Percentiles rank a stretch among this genome's conserved stretches.
phyloP scores from a whole-genome alignment of 2,329 filamentous ascomycete genomes.

The Lecanicillium sp. region DNA sequence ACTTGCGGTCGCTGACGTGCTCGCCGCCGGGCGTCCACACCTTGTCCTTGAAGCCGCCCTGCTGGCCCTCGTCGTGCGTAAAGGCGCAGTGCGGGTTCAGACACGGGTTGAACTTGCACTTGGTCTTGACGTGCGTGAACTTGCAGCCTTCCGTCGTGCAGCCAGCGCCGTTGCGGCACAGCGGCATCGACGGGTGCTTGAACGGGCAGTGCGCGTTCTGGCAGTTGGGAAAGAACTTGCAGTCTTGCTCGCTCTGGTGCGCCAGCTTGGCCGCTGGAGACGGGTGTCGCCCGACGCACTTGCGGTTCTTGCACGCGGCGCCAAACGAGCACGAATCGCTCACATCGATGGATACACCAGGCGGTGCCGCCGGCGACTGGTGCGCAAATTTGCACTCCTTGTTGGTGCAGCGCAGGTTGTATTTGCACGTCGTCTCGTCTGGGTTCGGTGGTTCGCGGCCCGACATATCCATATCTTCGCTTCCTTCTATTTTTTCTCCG shows the following conservation, averaged over 20 bases:
- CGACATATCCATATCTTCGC: slow-evolving; percentile 59
- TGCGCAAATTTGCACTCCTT: slow-evolving; percentile 89
- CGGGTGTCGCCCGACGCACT: slow-evolving; percentile 87
- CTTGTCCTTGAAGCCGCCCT: slow-evolving; percentile 78
- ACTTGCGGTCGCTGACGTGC: slow-evolving; percentile 84
- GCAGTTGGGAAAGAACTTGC: slow-evolving; percentile 89
- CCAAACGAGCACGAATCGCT: slow-evolving; percentile 77
- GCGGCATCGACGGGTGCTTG: slow-evolving; percentile 77
- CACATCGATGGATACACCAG: slow-evolving; percentile 70
- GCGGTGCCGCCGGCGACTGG: slow-evolving; percentile 83
- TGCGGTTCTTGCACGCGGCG: slow-evolving; percentile 89
- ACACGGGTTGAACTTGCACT: slow-evolving; percentile 89
- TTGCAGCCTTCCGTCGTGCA: slow-evolving; percentile 79
- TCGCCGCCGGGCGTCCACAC: slow-evolving; percentile 71
- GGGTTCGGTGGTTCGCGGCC: slow-evolving; percentile 49
- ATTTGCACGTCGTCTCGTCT: slow-evolving; percentile 76
- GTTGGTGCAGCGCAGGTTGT: slow-evolving; percentile 82
- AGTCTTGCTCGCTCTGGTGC: slow-evolving; percentile 78
- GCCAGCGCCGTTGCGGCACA: slow-evolving; percentile 86
- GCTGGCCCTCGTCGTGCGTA: slow-evolving; percentile 87
- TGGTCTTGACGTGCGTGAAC: slow-evolving; percentile 78
- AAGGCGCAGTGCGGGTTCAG: slow-evolving; percentile 82
- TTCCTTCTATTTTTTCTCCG: slow-evolving; percentile 32
- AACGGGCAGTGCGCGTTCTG: slow-evolving; percentile 84
- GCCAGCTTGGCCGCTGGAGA: slow-evolving; percentile 76